These are phyloP conservation scores for Cyberlindnera petersonii DNA, from an alignment of 805 yeast genomes.

Conservation along the genomic window DNA sequence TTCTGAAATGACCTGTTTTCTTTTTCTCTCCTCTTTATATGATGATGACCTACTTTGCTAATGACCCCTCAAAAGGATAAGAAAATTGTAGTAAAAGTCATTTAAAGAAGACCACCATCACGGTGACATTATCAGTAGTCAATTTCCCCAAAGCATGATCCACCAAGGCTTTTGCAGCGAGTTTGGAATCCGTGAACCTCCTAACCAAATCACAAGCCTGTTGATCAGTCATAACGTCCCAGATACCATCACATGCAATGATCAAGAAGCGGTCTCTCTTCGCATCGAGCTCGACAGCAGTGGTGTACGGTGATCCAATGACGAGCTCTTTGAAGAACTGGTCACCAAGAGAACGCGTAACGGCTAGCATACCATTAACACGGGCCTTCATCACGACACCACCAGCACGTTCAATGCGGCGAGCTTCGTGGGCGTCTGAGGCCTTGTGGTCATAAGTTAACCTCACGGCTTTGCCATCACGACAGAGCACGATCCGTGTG, in stretches of 20 bases:
- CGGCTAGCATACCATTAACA: conserved; percentile 94
- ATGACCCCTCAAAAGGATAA: too few species aligned
- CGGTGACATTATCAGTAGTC: conserved; percentile 90
- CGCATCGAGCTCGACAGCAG: conserved; percentile 66
- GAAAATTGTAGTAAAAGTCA: conserved; percentile 1
- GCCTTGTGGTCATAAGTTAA: conserved; percentile 94
- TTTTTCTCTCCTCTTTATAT: too few species aligned
- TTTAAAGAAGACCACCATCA: conserved; percentile 65
- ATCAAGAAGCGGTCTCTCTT: conserved; percentile 72
- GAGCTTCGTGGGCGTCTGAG: conserved; percentile 70
- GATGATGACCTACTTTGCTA: too few species aligned
- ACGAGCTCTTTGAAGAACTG: conserved; percentile 87
- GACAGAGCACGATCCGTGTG: conserved; percentile 73
- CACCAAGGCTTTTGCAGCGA: conserved; percentile 65
- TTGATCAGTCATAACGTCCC: conserved; percentile 91
- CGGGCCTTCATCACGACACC: conserved; percentile 87
- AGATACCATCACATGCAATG: conserved; percentile 92
- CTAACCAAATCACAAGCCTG: conserved; percentile 73
- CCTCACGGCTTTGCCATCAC: conserved; percentile 72
- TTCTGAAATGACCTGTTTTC: too few species aligned
- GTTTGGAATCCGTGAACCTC: conserved; percentile 50
- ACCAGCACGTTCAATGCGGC: conserved; percentile 71
- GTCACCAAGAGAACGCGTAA: conserved; percentile 90
- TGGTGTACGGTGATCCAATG: conserved; percentile 87
- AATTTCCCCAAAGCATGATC: conserved; percentile 70